Conservation (phyloP, 805 yeast genomes). For the Debaryomyces maramus region DNA sequence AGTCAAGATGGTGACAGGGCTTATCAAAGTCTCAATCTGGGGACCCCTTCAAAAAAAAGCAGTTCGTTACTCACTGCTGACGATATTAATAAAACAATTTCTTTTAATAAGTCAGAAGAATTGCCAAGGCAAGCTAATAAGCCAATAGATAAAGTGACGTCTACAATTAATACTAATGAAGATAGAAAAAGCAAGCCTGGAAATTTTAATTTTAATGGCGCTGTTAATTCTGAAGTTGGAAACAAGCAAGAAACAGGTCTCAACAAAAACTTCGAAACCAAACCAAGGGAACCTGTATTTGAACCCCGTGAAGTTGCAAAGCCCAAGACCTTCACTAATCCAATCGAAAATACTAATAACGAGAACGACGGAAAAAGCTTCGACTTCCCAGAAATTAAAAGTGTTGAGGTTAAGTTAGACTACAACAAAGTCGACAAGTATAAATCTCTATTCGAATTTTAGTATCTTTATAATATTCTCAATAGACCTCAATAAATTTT, state of each 20-base stretch:
- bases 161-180: slow-evolving; percentile 3
- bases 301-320: not conserved
- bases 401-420: slow-evolving; percentile 20
- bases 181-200: slow-evolving; percentile 4
- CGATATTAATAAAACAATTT: slow-evolving; percentile 37
- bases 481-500: too few species aligned
- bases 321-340: not conserved
- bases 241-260: not conserved
- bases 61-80: slow-evolving; percentile 27
- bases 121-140: slow-evolving; percentile 11
- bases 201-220: not conserved
- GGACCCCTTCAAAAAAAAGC: slow-evolving; percentile 10
- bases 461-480: too few species aligned
- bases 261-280: not conserved
- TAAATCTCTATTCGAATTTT: slow-evolving; percentile 28
- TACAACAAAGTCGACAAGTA: slow-evolving; percentile 25
- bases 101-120: slow-evolving; percentile 32
- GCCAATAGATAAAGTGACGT: not conserved
- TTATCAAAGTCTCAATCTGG: not conserved
- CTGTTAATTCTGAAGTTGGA: not conserved
- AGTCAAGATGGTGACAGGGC: slow-evolving; percentile 9
- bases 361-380: slow-evolving; percentile 6
- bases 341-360: not conserved
- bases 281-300: not conserved
- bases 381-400: slow-evolving; percentile 26